phyloP scores from a whole-genome alignment of 768 basidiomycete genomes.

The Auricularia sp. region DNA sequence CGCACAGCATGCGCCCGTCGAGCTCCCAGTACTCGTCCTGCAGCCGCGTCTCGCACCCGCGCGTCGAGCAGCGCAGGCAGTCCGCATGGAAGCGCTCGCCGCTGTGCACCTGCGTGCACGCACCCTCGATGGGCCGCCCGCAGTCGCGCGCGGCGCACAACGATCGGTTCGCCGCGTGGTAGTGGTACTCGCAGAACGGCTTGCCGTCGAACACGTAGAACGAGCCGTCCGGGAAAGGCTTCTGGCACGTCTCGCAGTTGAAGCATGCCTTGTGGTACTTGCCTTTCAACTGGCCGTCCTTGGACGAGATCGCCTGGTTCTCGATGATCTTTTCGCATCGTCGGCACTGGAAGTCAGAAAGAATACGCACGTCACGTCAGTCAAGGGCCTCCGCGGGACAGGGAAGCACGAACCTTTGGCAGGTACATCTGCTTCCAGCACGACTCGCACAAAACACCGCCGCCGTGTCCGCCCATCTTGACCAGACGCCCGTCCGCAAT shows the following conservation, averaged over 20 bases:
- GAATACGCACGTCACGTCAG: background rate
- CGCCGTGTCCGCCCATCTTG: background rate
- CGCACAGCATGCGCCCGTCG: conserved; percentile 77
- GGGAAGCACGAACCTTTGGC: conserved; percentile 57
- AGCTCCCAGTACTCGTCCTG: conserved; percentile 82
- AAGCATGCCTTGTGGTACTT: conserved; percentile 93
- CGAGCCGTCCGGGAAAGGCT: conserved; percentile 83
- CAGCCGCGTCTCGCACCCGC: conserved; percentile 41
- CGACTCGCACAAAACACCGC: conserved; percentile 63
- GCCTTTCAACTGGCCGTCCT: conserved; percentile 90
- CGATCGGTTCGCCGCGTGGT: conserved; percentile 85
- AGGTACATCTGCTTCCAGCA: conserved; percentile 98
- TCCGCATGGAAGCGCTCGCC: conserved; percentile 82
- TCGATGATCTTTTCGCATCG: conserved; percentile 82
- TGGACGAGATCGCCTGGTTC: conserved; percentile 80
- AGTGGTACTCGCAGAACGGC: conserved; percentile 86
- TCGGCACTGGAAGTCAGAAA: conserved; percentile 50
- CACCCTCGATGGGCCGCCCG: conserved; percentile 85
- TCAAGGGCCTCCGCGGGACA: background rate
- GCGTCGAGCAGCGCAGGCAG: conserved; percentile 61
- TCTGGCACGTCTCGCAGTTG: conserved; percentile 70
- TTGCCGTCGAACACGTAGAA: conserved; percentile 90
- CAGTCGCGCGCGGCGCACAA: conserved; percentile 72
- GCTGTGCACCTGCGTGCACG: conserved; percentile 78
- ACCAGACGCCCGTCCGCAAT: background rate